A percentile compares a stretch with the other conserved stretches of the same genome.
Conservation (phyloP, 441 rosid species). For the Adansonia grandidieri region DNA sequence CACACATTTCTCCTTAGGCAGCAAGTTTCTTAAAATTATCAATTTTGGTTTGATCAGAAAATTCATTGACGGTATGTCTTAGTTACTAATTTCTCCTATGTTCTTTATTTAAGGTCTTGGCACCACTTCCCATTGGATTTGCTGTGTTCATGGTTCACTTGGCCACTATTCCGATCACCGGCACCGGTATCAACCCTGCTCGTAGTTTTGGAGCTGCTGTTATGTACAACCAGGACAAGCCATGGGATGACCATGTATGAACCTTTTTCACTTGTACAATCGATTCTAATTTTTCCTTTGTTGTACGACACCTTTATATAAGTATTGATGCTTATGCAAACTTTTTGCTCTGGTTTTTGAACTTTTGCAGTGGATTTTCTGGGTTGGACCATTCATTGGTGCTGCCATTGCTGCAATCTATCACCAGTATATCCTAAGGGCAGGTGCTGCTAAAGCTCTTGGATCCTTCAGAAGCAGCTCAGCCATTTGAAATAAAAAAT, state of each 20-base stretch:
- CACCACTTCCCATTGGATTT: slow-evolving; percentile 70
- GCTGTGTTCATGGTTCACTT: slow-evolving; percentile 80
- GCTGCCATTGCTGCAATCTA: slow-evolving; percentile 63
- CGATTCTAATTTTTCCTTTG: neutral
- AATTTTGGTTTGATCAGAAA: neutral
- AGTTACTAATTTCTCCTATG: neutral
- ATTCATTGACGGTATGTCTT: neutral
- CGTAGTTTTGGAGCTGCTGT: slow-evolving; percentile 79
- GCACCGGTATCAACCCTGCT: slow-evolving; percentile 76
- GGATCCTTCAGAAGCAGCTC: slow-evolving; percentile 33
- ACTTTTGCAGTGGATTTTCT: slow-evolving; percentile 61
- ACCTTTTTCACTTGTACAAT: neutral
- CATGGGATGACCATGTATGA: slow-evolving; percentile 76
- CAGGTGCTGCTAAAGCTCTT: slow-evolving; percentile 49
- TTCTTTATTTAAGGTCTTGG: slow-evolving; percentile 47
- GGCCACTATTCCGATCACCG: slow-evolving; percentile 76
- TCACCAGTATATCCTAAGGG: slow-evolving; percentile 56
- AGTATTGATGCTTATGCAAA: no score
- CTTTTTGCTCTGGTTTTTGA: no score
- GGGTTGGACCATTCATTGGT: slow-evolving; percentile 71
- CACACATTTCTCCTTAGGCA: no score
- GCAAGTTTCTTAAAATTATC: no score
- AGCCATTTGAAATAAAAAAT: slow-evolving; percentile 18
- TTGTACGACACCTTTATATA: neutral
- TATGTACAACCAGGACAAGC: slow-evolving; percentile 50